Evolutionary conservation across 2,329 filamentous ascomycete genomes (phyloP), one percentile per base, ranked within the genome.

Genomic region (Stachybotrys elegans): DNA sequence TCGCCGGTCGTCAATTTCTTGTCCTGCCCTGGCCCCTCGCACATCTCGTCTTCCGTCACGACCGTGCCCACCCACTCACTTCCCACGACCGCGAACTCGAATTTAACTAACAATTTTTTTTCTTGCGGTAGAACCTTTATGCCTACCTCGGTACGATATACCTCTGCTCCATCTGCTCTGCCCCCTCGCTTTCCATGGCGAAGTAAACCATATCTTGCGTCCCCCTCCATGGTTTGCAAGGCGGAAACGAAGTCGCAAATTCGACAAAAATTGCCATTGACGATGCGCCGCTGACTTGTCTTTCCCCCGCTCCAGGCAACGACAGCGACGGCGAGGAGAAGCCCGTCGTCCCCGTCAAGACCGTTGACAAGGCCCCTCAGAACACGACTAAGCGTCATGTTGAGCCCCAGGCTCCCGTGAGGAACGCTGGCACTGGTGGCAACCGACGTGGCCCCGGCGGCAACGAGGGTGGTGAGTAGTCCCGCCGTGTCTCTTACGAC

Each of bases 81-180:
- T n/a, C n/a, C n/a, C n/a, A n/a, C n/a, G n/a, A n/a, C n/a, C n/a
- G n/a, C n/a, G n/a, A n/a, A n/a, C n/a, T n/a, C n/a, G n/a, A n/a
- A n/a, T n/a, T 13, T 6, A 32, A 5, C 40, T 45, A 22, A 40
- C 46, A 47, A 51, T 44, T n/a, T n/a, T n/a, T n/a, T n/a, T 43
- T 40, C 36, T 38, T 21, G 22, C 31, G 32, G 21, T 57, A 97
- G 93, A 98, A 98, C 81, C 84, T 88, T 66, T 97, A 88, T 81
- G 92, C 93, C 81, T 85, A 95, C 77, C 89, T 98, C 81, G 92
- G 93, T 97, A 95, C 63, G 71, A 65, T 56, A 51, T 51, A 53
- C 51, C 42, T 52, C 49, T 55, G 47, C 53, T 48, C 44, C 45
- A 34, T 8, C 9, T 16, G 9, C 31, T n/a, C n/a, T n/a, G n/a